Percentiles rank a stretch among this genome's conserved stretches.
These are phyloP conservation scores for Coemansia sp. DNA, from an alignment of 192 early-diverging fungal genomes.

Conservation along the genomic window DNA sequence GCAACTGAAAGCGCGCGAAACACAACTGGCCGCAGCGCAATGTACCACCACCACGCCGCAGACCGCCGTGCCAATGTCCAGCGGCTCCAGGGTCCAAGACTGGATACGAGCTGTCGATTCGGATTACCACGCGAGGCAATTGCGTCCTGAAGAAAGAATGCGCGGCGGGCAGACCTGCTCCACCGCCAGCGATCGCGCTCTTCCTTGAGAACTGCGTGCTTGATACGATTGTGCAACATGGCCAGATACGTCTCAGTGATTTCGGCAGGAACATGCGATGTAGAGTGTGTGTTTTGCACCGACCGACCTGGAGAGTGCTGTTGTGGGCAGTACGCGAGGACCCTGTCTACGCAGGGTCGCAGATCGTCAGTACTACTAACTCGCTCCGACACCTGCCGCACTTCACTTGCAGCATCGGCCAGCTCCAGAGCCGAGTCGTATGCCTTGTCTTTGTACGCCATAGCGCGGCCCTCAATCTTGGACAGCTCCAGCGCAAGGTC, in stretches of 20 bases:
- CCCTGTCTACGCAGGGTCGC: conserved; percentile 61
- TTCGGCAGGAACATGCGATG: conserved; percentile 47
- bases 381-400: conserved; percentile 31
- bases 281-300: neutral
- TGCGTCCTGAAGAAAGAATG: conserved; percentile 83
- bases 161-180: conserved; percentile 68
- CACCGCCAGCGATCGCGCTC: conserved; percentile 82
- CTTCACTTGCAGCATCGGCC: conserved; percentile 56
- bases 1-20: conserved; percentile 61
- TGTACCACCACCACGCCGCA: conserved; percentile 84
- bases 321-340: conserved; percentile 60
- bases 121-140: conserved; percentile 65
- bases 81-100: conserved; percentile 52
- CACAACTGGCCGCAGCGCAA: conserved; percentile 66
- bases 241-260: conserved; percentile 68
- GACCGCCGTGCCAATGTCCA: conserved; percentile 41
- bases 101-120: conserved; percentile 62
- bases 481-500: conserved; percentile 61
- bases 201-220: conserved; percentile 65
- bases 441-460: conserved; percentile 73
- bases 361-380: conserved; percentile 53
- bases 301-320: conserved; percentile 1
- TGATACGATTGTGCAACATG: conserved; percentile 68
- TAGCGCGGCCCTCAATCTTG: conserved; percentile 65
- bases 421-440: conserved; percentile 85